phyloP scores from a whole-genome alignment of 495 filamentous ascomycete species.

The Thozetella sp. region DNA sequence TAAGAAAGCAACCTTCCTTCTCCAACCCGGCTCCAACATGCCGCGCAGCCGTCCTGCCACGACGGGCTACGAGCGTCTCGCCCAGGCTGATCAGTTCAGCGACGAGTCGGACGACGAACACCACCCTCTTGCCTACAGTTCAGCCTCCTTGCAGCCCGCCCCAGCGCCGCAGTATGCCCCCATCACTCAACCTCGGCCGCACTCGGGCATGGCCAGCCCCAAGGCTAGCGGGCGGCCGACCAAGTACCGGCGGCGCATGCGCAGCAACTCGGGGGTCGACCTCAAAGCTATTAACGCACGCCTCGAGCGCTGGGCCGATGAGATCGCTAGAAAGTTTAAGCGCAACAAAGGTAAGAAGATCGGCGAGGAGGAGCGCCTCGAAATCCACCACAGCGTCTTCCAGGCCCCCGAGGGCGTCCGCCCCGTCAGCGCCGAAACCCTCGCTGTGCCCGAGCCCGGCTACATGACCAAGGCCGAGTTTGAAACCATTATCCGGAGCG shows the following conservation, averaged over 20 bases:
- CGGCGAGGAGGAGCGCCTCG: slow-evolving; percentile 80
- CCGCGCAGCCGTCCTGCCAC: slow-evolving; percentile 65
- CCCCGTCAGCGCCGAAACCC: slow-evolving; percentile 73
- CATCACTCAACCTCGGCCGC: slow-evolving; percentile 60
- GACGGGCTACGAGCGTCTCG: slow-evolving; percentile 89
- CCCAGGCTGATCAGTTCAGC: slow-evolving; percentile 85
- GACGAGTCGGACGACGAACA: slow-evolving; percentile 68
- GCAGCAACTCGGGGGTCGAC: slow-evolving; percentile 90
- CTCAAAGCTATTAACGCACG: slow-evolving; percentile 98
- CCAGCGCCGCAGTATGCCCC: slow-evolving; percentile 72
- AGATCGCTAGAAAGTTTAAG: slow-evolving; percentile 98
- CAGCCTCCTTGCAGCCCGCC: slow-evolving; percentile 59
- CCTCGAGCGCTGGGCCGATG: slow-evolving; percentile 94
- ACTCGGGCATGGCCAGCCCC: slow-evolving; percentile 61
- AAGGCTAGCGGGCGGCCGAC: slow-evolving; percentile 37
- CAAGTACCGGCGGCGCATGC: slow-evolving; percentile 55
- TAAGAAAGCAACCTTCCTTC: no score
- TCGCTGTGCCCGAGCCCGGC: slow-evolving; percentile 54
- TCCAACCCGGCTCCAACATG: slow-evolving; percentile 18
- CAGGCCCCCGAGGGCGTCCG: slow-evolving; percentile 84
- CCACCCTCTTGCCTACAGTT: slow-evolving; percentile 55
- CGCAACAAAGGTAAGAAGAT: slow-evolving; percentile 73
- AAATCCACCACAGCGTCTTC: slow-evolving; percentile 98
- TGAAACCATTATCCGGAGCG: slow-evolving; percentile 87
- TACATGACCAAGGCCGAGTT: slow-evolving; percentile 79